Percentiles rank a stretch among this genome's conserved stretches.
Evolutionary conservation across 306 rosid genomes (phyloP).

Genomic region (Acacia confusa): DNA sequence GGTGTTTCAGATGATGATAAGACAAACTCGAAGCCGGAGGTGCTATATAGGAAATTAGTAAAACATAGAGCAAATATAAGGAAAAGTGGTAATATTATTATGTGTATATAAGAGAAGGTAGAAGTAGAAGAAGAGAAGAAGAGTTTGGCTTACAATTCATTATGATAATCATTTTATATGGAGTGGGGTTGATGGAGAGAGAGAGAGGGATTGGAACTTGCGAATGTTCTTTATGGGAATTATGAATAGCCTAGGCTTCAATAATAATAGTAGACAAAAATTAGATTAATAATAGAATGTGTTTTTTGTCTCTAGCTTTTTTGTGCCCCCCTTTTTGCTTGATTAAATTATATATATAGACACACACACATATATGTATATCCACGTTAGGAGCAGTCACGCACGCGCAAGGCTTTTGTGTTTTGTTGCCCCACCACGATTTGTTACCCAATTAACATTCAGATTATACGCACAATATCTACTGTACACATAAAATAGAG

Average conservation of each 20-base stretch:
- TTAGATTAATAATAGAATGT: slow-evolving; percentile 47
- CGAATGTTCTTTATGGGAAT: slow-evolving; percentile 46
- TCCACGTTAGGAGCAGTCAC: slow-evolving; percentile 40
- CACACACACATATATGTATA: slow-evolving; percentile 16
- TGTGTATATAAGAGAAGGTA: neutral
- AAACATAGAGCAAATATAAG: neutral
- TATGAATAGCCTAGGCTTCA: slow-evolving; percentile 37
- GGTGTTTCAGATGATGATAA: neutral
- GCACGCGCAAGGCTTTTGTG: slow-evolving; percentile 40
- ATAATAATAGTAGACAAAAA: slow-evolving; percentile 44
- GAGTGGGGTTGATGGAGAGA: neutral
- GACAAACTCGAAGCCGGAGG: neutral
- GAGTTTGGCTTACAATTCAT: slow-evolving; percentile 28
- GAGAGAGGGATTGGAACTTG: slow-evolving; percentile 13
- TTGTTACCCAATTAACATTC: slow-evolving; percentile 22
- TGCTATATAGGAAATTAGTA: neutral
- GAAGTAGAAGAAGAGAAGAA: neutral
- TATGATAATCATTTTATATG: slow-evolving; percentile 31
- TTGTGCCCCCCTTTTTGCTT: slow-evolving; percentile 4
- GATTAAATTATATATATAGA: slow-evolving; percentile 6
- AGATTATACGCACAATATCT: neutral
- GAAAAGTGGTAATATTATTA: neutral
- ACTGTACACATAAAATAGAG: neutral
- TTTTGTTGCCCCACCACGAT: slow-evolving; percentile 35
- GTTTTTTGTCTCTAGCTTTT: slow-evolving; percentile 48